phyloP scores from a whole-genome alignment of 139 green algal species.

The Zygnema circumcarinatum region DNA sequence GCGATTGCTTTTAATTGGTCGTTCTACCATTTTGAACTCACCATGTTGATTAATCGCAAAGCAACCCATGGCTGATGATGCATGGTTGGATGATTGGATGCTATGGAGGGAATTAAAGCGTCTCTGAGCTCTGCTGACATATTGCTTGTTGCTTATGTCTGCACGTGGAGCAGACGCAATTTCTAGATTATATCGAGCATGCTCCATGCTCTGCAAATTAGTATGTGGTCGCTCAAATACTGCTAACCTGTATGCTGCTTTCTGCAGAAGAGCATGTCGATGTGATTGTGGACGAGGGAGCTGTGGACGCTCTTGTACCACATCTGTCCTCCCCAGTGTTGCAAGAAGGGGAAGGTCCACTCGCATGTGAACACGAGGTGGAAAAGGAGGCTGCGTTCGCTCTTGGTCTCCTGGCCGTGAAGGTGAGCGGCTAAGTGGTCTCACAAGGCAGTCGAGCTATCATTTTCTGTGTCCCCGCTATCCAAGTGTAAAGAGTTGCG shows the following conservation, averaged over 20 bases:
- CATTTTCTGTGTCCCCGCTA: too few species aligned
- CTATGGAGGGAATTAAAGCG: too few species aligned
- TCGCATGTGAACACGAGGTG: constrained; percentile 58
- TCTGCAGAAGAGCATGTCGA: constrained; percentile 56
- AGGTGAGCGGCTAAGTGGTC: constrained; percentile 35
- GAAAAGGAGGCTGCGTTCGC: constrained; percentile 57
- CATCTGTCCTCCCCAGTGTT: constrained; percentile 38
- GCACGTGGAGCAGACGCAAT: not conserved
- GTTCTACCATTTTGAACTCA: not conserved
- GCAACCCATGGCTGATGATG: too few species aligned
- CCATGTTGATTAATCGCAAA: not conserved
- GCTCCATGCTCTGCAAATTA: not conserved
- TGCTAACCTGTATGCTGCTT: not conserved
- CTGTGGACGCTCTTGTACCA: constrained; percentile 53
- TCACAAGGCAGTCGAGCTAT: too few species aligned
- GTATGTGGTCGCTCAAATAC: not conserved
- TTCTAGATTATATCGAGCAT: not conserved
- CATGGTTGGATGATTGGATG: too few species aligned
- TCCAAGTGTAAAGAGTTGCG: too few species aligned
- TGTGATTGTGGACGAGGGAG: constrained; percentile 51
- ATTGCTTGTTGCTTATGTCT: not conserved
- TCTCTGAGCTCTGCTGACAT: not conserved
- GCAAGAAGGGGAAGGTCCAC: constrained; percentile 15
- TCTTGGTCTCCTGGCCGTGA: constrained; percentile 52
- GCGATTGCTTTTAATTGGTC: not conserved